Evolutionary conservation across 2,329 filamentous ascomycete species (phyloP).

Genomic region (Stemphylium lycopersici): DNA sequence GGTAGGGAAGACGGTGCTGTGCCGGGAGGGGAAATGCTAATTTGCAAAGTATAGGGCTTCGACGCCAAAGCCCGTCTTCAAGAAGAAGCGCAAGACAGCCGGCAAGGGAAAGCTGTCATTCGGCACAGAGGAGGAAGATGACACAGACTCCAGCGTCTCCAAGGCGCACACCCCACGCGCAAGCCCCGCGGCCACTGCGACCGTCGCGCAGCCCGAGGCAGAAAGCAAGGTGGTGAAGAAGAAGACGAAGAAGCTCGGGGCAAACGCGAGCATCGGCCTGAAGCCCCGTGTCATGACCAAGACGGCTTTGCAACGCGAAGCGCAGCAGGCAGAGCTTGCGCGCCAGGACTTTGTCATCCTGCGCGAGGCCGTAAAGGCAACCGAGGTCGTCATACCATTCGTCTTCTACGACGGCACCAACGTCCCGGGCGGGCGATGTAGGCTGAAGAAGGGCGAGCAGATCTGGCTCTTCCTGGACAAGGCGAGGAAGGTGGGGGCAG

Average conservation of each 20-base stretch:
- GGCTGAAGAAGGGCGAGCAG: slow-evolving; percentile 90
- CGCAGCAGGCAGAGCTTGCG: slow-evolving; percentile 74
- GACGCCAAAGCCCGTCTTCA: slow-evolving; percentile 57
- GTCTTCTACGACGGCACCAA: slow-evolving; percentile 97
- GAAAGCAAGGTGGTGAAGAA: slow-evolving; percentile 42
- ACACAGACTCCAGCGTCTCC: slow-evolving; percentile 55
- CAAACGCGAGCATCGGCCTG: slow-evolving; percentile 63
- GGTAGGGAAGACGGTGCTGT: slow-evolving; percentile 55
- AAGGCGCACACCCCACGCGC: slow-evolving; percentile 49
- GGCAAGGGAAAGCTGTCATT: slow-evolving; percentile 71
- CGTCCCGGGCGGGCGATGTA: slow-evolving; percentile 80
- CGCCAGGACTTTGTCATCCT: slow-evolving; percentile 80
- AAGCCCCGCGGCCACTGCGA: slow-evolving; percentile 47
- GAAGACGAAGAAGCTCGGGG: slow-evolving; percentile 59
- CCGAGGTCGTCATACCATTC: slow-evolving; percentile 90
- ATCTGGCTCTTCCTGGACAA: slow-evolving; percentile 93
- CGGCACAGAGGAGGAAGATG: slow-evolving; percentile 70
- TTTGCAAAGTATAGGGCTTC: slow-evolving; percentile 62
- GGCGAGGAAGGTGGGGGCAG: slow-evolving; percentile 86
- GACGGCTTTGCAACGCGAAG: slow-evolving; percentile 77
- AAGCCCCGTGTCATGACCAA: slow-evolving; percentile 78
- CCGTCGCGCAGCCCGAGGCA: slow-evolving; percentile 40
- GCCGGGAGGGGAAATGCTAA: slow-evolving; percentile 51
- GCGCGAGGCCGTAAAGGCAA: slow-evolving; percentile 85
- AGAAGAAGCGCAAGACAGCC: slow-evolving; percentile 62